Evolutionary conservation across 1,284 basidiomycete species (phyloP).

Genomic region (Malassezia restricta): DNA sequence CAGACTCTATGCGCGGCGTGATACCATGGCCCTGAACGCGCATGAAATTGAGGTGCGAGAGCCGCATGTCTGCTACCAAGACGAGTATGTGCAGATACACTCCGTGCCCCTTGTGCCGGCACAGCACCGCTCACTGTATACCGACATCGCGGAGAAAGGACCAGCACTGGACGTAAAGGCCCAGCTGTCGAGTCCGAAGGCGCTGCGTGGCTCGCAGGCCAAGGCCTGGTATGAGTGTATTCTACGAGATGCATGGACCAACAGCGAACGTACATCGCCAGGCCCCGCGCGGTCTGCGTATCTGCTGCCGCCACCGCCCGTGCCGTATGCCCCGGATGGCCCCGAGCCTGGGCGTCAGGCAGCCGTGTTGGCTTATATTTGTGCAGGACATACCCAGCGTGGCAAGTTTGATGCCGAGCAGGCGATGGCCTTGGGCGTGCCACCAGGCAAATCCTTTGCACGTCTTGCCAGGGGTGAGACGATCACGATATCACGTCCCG

Average conservation of each 20-base stretch:
- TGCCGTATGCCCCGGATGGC: conserved; percentile 3
- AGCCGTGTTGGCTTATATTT: conserved; percentile 53
- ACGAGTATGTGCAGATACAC: conserved; percentile 58
- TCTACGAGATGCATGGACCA: conserved; percentile 4
- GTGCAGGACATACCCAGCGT: conserved; percentile 62
- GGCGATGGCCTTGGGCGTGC: conserved; percentile 59
- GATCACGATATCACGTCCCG: conserved; percentile 47
- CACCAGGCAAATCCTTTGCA: conserved; percentile 52
- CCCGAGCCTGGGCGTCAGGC: conserved; percentile 16
- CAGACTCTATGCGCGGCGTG: conserved; percentile 32
- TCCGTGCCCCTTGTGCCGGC: conserved; percentile 53
- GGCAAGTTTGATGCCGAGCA: conserved; percentile 72
- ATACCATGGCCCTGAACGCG: conserved; percentile 22
- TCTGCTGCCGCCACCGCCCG: conserved; percentile 1
- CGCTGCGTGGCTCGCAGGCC: conserved; percentile 2
- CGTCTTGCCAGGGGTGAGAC: conserved; percentile 48
- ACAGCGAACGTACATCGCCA: not conserved
- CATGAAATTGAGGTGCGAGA: conserved; percentile 19
- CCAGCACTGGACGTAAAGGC: not conserved
- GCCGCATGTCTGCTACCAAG: conserved; percentile 50
- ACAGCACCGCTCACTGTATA: not conserved
- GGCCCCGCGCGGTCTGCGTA: conserved; percentile 2
- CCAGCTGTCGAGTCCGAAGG: conserved; percentile 15
- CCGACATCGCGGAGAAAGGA: not conserved
- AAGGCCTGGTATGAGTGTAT: not conserved